phyloP scores from a whole-genome alignment of 257 asterid genomes.

The Ajuga chamaepitys region DNA sequence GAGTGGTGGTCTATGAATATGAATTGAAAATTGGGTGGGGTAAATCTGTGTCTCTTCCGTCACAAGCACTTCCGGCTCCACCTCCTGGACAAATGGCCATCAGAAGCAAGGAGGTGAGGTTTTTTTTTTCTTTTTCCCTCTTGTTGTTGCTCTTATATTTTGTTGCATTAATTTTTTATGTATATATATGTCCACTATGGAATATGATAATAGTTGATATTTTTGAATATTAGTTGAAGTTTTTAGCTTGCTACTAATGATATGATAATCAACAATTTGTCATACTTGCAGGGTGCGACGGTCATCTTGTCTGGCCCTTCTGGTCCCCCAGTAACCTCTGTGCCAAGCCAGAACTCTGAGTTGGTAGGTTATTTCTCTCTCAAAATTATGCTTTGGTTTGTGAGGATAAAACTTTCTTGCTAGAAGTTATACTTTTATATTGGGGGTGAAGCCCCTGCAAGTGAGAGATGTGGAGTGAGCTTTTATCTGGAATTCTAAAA shows the following conservation, averaged over 20 bases:
- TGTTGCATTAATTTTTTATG: too few species aligned
- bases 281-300: constrained; percentile 74
- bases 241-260: constrained; percentile 4
- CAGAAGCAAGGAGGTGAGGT: constrained; percentile 86
- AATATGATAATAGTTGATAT: neutral
- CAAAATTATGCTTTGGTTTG: neutral
- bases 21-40: constrained; percentile 99
- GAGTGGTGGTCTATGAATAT: constrained; percentile 89
- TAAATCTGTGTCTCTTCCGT: constrained; percentile 92
- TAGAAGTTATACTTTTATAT: neutral
- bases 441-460: constrained; percentile 5
- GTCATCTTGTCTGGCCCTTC: constrained; percentile 89
- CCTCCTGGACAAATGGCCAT: constrained; percentile 99
- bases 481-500: neutral
- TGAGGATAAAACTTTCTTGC: neutral
- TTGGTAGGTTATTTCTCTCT: constrained; percentile 50
- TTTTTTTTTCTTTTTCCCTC: too few species aligned
- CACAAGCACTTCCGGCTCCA: constrained; percentile 98
- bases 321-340: constrained; percentile 81
- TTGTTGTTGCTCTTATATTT: too few species aligned
- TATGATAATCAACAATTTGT: constrained; percentile 11
- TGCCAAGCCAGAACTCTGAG: constrained; percentile 85
- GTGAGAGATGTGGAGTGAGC: neutral
- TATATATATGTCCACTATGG: too few species aligned
- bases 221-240: neutral